These are phyloP conservation scores for Gynostemma pentaphyllum DNA, from an alignment of 306 rosid genomes.

Conservation along the genomic window DNA sequence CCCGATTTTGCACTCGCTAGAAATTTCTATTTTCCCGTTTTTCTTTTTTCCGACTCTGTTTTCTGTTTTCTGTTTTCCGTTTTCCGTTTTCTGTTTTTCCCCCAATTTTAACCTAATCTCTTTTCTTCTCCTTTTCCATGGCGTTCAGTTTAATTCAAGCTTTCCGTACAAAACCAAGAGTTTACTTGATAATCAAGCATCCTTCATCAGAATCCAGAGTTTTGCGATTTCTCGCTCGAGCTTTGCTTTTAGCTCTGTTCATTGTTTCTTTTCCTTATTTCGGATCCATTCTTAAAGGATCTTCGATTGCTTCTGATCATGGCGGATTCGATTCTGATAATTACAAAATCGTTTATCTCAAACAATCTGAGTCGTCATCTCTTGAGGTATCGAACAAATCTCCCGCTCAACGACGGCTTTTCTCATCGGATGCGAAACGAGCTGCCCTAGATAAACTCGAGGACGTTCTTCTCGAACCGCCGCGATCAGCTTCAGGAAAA, in stretches of 20 bases:
- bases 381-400: too few species aligned
- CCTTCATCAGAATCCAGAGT: conserved; percentile 15
- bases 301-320: not conserved
- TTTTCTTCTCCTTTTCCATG: too few species aligned
- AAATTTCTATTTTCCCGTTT: conserved; percentile 5
- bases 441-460: conserved; percentile 55
- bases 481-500: conserved; percentile 51
- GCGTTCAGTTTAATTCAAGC: conserved; percentile 18
- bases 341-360: conserved; percentile 31
- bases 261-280: conserved; percentile 18
- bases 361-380: conserved; percentile 20
- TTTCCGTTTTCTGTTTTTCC: conserved; percentile 3
- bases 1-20: conserved; percentile 69
- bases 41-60: not conserved
- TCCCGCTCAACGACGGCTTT: conserved; percentile 25
- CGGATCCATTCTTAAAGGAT: conserved; percentile 8
- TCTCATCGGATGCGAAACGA: conserved; percentile 33
- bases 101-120: too few species aligned
- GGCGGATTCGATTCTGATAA: not conserved
- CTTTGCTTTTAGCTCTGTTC: conserved; percentile 19
- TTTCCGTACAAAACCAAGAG: conserved; percentile 11
- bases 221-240: conserved; percentile 14
- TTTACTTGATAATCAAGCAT: conserved; percentile 22
- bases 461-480: conserved; percentile 72
- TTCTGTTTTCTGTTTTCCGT: not conserved